Conservation (phyloP, 345 rosid species). For the Carallia pectinifolia region DNA sequence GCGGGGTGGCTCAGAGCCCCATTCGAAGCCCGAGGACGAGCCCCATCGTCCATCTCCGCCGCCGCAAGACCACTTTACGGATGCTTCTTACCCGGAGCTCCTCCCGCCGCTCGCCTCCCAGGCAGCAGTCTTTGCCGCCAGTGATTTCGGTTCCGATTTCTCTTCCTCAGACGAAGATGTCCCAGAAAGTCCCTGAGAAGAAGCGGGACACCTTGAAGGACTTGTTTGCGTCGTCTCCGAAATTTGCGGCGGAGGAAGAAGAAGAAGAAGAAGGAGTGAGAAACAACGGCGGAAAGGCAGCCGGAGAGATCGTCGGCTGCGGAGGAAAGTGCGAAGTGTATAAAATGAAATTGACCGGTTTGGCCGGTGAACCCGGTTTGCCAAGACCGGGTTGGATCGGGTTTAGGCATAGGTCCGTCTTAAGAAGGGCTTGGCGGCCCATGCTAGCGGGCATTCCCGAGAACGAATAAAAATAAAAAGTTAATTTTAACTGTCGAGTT, state of each 20-base stretch:
- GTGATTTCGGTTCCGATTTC: slow-evolving; percentile 4
- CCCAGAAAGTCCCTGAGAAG: slow-evolving; percentile 24
- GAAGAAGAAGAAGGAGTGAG: slow-evolving; percentile 19
- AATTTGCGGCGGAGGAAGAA: slow-evolving; percentile 24
- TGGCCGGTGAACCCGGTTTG: slow-evolving; percentile 32
- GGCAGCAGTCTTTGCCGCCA: slow-evolving; percentile 22
- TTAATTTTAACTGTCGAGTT: neutral
- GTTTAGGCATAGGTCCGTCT: slow-evolving; percentile 49
- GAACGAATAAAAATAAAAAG: slow-evolving; percentile 11
- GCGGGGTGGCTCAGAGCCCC: slow-evolving; percentile 74
- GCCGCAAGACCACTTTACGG: slow-evolving; percentile 66
- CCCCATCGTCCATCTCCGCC: slow-evolving; percentile 63
- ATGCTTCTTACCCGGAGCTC: slow-evolving; percentile 63
- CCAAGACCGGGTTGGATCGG: slow-evolving; percentile 63
- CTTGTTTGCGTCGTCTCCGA: slow-evolving; percentile 53
- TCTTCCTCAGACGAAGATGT: slow-evolving; percentile 5
- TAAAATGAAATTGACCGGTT: slow-evolving; percentile 25
- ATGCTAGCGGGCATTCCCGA: slow-evolving; percentile 62
- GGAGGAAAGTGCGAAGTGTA: slow-evolving; percentile 19
- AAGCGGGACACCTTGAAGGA: slow-evolving; percentile 55
- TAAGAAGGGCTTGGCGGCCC: slow-evolving; percentile 79
- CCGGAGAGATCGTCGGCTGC: slow-evolving; percentile 18
- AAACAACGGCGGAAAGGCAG: slow-evolving; percentile 10
- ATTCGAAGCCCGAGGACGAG: slow-evolving; percentile 77
- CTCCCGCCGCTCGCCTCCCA: slow-evolving; percentile 32